Percentiles rank a stretch among this genome's conserved stretches.
These are phyloP conservation scores for Suhomyces emberorum DNA, from an alignment of 805 yeast species.

Conservation along the genomic window DNA sequence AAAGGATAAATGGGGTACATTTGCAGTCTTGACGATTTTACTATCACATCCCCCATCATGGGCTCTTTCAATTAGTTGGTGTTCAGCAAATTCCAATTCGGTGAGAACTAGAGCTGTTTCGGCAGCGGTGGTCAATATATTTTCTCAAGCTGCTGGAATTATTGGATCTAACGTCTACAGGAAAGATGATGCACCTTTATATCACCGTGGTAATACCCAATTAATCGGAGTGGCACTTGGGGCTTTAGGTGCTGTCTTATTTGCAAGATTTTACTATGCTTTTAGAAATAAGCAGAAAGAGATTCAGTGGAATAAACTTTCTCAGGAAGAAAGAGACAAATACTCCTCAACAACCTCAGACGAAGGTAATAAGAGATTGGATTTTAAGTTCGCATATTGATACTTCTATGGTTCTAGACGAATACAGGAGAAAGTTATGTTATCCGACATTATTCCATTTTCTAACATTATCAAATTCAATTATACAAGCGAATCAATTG, in stretches of 20 bases:
- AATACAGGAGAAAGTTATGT: too few species aligned
- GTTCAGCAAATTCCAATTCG: slow-evolving; percentile 59
- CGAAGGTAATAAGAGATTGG: slow-evolving; percentile 57
- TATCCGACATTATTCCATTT: too few species aligned
- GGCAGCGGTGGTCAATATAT: slow-evolving; percentile 64
- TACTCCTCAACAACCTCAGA: slow-evolving; percentile 49
- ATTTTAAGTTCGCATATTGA: slow-evolving; percentile 39
- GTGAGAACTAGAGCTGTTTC: slow-evolving; percentile 62
- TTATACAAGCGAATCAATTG: too few species aligned
- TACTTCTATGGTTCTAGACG: too few species aligned
- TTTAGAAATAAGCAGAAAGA: slow-evolving; percentile 45
- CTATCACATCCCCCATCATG: slow-evolving; percentile 49
- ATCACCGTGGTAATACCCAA: slow-evolving; percentile 53
- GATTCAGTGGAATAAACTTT: slow-evolving; percentile 48
- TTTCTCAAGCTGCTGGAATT: slow-evolving; percentile 57
- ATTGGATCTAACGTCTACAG: slow-evolving; percentile 56
- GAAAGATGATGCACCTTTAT: slow-evolving; percentile 55
- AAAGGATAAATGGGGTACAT: slow-evolving; percentile 42
- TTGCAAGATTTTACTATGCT: slow-evolving; percentile 38
- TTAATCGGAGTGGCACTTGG: slow-evolving; percentile 39
- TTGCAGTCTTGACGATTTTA: slow-evolving; percentile 33
- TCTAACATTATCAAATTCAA: too few species aligned
- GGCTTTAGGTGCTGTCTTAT: slow-evolving; percentile 25
- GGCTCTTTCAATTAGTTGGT: slow-evolving; percentile 58
- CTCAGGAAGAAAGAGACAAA: slow-evolving; percentile 46